phyloP scores from a whole-genome alignment of 371 early-diverging fungal genomes.

The Mortierella sp. region DNA sequence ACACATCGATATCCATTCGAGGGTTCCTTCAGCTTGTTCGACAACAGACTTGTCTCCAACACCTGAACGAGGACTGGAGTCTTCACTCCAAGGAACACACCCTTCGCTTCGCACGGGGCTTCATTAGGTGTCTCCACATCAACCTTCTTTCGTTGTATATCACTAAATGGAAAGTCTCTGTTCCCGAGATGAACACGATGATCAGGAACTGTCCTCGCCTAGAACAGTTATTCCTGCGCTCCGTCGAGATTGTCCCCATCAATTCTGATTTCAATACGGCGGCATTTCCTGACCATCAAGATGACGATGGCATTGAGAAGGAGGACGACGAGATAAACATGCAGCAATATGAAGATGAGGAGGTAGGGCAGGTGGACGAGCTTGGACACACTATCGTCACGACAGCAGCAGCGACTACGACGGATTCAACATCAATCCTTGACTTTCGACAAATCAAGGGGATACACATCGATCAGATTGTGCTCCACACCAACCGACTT shows the following conservation, averaged over 20 bases:
- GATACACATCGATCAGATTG: constrained; percentile 5
- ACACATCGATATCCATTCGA: background rate
- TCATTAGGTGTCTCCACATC: background rate
- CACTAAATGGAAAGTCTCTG: constrained; percentile 8
- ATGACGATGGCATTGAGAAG: background rate
- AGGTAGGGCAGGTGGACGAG: background rate
- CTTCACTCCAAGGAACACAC: background rate
- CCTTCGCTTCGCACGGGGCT: background rate
- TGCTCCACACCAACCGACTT: background rate
- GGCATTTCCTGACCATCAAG: constrained; percentile 1
- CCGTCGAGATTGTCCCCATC: constrained; percentile 9
- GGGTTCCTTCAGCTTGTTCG: constrained; percentile 2
- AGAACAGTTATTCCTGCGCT: constrained; percentile 6
- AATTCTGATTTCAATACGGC: constrained; percentile 4
- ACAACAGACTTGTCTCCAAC: constrained; percentile 11
- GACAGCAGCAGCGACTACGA: background rate
- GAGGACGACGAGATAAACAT: background rate
- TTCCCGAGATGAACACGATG: constrained; percentile 15
- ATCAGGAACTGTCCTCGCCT: constrained; percentile 11
- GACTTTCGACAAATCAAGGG: constrained; percentile 16
- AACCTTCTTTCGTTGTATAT: constrained; percentile 8
- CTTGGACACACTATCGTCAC: background rate
- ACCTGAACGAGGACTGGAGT: constrained; percentile 18
- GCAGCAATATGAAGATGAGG: background rate
- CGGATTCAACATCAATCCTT: constrained; percentile 3